phyloP scores from a whole-genome alignment of 495 filamentous ascomycete genomes.

The Penicillium lividum region DNA sequence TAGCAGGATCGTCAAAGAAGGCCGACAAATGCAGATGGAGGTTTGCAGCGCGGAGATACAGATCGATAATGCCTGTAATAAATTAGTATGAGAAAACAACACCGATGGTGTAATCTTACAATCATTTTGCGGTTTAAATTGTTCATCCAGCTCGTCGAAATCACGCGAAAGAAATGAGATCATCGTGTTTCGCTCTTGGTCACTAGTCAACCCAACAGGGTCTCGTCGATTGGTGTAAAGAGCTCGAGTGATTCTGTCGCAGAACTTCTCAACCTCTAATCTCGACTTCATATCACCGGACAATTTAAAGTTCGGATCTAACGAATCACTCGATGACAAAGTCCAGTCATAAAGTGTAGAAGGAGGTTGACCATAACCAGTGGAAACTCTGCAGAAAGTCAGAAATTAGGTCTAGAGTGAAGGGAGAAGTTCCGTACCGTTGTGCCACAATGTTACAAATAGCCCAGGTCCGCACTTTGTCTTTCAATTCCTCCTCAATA shows the following conservation, averaged over 20 bases:
- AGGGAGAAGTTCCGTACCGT: constrained; percentile 42
- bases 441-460: constrained; percentile 93
- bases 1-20: constrained; percentile 80
- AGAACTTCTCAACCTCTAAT: constrained; percentile 78
- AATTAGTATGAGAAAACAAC: constrained; percentile 13
- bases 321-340: constrained; percentile 61
- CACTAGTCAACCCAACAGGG: constrained; percentile 69
- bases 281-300: constrained; percentile 66
- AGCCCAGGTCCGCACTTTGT: constrained; percentile 87
- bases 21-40: constrained; percentile 83
- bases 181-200: constrained; percentile 67
- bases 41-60: constrained; percentile 76
- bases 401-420: background rate
- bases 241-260: constrained; percentile 80
- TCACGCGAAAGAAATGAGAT: constrained; percentile 57
- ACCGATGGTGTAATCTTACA: constrained; percentile 30
- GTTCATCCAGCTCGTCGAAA: constrained; percentile 53
- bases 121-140: constrained; percentile 44
- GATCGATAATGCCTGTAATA: constrained; percentile 59
- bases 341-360: constrained; percentile 90
- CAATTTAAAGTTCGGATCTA: constrained; percentile 65
- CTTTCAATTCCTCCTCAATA: constrained; percentile 79
- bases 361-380: constrained; percentile 87
- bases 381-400: constrained; percentile 62
- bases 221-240: constrained; percentile 81